A percentile compares a stretch with the other conserved stretches of the same genome.
These are phyloP conservation scores for Calycina herbarum DNA, from an alignment of 2,329 filamentous ascomycete species.

Conservation along the genomic window DNA sequence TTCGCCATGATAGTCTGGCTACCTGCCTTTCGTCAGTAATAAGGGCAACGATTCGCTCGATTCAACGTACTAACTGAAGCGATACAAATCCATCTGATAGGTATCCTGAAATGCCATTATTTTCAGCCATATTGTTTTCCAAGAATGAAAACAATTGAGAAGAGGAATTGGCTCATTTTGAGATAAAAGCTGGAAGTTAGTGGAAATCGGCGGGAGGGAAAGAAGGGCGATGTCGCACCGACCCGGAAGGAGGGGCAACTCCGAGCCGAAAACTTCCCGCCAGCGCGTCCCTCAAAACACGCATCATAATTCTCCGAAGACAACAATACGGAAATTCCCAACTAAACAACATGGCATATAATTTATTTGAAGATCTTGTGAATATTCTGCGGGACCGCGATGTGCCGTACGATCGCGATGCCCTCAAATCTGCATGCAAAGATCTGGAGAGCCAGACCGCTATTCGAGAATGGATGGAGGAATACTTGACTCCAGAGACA, in stretches of 20 bases:
- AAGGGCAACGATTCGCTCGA: background rate
- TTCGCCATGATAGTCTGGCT: slow-evolving; percentile 32
- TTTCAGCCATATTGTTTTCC: slow-evolving; percentile 21
- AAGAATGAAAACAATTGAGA: slow-evolving; percentile 5
- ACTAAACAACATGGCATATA: slow-evolving; percentile 27
- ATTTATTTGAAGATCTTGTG: slow-evolving; percentile 29
- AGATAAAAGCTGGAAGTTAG: background rate
- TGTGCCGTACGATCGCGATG: slow-evolving; percentile 34
- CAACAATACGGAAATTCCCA: background rate
- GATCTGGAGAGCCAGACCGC: slow-evolving; percentile 30
- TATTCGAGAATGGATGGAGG: slow-evolving; percentile 47
- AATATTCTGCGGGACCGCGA: slow-evolving; percentile 34
- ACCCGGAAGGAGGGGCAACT: slow-evolving; percentile 12
- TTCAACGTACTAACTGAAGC: slow-evolving; percentile 31
- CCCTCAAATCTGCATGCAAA: slow-evolving; percentile 29
- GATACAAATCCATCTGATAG: slow-evolving; percentile 31
- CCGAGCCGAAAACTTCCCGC: slow-evolving; percentile 16
- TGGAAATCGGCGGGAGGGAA: background rate
- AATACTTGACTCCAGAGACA: slow-evolving; percentile 51
- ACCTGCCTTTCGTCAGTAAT: slow-evolving; percentile 30
- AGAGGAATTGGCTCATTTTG: background rate
- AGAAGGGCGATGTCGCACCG: background rate
- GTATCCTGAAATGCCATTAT: slow-evolving; percentile 6
- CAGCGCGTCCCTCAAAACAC: slow-evolving; percentile 20
- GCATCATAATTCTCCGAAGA: slow-evolving; percentile 22